phyloP scores from a whole-genome alignment of 2,329 filamentous ascomycete species.

The Penicillium nordicum region DNA sequence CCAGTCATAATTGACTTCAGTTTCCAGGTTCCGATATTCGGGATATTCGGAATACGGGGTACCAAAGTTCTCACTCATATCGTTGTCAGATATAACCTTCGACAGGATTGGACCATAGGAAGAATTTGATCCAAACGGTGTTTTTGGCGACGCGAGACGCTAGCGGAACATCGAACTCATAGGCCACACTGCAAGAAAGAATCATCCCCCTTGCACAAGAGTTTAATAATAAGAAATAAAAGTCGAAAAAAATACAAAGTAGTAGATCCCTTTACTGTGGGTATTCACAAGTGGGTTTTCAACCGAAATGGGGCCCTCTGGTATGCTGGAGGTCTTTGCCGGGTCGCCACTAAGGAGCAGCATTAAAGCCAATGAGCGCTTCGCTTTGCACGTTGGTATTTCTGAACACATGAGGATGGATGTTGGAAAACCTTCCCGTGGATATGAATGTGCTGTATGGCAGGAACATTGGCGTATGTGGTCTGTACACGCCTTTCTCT shows the following conservation, averaged over 20 bases:
- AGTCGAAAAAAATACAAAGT: not conserved
- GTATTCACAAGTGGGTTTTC: slow-evolving; percentile 1
- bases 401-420: not conserved
- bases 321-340: slow-evolving; percentile 23
- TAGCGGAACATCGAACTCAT: not conserved
- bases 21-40: not conserved
- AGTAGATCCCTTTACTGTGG: not conserved
- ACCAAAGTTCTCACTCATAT: slow-evolving; percentile 9
- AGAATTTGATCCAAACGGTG: not conserved
- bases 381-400: not conserved
- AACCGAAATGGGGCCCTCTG: slow-evolving; percentile 13
- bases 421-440: not conserved
- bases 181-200: not conserved
- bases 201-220: not conserved
- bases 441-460: not conserved
- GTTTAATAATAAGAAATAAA: not conserved
- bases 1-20: slow-evolving; percentile 16
- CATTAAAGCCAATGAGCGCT: not conserved
- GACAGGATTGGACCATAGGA: not conserved
- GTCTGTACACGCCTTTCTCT: too few relatives aligned
- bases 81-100: not conserved
- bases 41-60: slow-evolving; percentile 3
- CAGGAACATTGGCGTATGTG: too few relatives aligned
- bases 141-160: not conserved
- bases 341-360: slow-evolving; percentile 15